phyloP scores from a whole-genome alignment of 495 filamentous ascomycete genomes.

The Daldinia grandis region DNA sequence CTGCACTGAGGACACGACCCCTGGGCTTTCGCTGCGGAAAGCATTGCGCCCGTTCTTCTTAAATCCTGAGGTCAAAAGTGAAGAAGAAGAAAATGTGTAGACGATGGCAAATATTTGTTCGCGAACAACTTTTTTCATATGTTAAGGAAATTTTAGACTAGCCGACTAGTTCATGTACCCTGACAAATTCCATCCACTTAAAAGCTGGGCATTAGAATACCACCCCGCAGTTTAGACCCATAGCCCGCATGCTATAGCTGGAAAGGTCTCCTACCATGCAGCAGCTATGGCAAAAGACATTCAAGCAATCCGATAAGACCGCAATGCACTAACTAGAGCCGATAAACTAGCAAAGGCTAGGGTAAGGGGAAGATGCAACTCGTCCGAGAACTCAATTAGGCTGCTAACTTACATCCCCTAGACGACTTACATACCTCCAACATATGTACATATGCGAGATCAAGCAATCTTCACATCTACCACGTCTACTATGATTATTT shows the following conservation, averaged over 20 bases:
- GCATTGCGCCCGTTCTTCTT: conserved; percentile 45
- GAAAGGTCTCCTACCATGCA: not conserved
- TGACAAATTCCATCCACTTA: conserved; percentile 26
- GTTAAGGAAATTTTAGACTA: conserved; percentile 27
- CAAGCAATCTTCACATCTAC: not conserved
- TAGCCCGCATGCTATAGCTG: not conserved
- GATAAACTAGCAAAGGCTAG: not conserved
- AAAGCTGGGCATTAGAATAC: conserved; percentile 19
- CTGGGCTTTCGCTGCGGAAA: conserved; percentile 56
- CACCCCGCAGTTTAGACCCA: conserved; percentile 10
- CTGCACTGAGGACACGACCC: conserved; percentile 61
- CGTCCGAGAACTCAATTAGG: not conserved
- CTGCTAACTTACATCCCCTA: not conserved
- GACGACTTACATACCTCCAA: not conserved
- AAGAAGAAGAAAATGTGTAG: not conserved
- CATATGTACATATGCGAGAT: not conserved
- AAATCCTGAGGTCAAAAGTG: conserved; percentile 16
- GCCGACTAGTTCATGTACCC: conserved; percentile 10
- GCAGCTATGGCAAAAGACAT: too few species aligned
- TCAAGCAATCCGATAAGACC: not conserved
- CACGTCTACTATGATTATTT: conserved; percentile 1
- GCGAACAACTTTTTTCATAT: conserved; percentile 3
- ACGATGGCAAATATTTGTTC: conserved; percentile 16
- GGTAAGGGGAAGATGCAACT: not conserved
- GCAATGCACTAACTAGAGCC: not conserved